A percentile compares a stretch with the other conserved stretches of the same genome.
These are phyloP conservation scores for Fusarium austroafricanum DNA, from an alignment of 2,329 filamentous ascomycete genomes.

Conservation along the genomic window DNA sequence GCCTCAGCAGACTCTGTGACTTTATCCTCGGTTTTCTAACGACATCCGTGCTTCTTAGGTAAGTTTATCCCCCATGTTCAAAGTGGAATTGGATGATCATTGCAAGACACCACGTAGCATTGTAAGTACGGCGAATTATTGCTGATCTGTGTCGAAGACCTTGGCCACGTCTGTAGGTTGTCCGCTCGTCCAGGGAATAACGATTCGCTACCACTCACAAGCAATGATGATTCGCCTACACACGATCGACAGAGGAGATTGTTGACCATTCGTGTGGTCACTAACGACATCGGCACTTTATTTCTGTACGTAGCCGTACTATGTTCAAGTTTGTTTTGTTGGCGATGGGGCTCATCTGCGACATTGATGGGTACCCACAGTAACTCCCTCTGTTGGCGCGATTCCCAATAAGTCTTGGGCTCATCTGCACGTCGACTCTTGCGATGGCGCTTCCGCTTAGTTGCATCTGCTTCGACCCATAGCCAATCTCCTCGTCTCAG, in stretches of 20 bases:
- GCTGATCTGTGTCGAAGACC: conserved; percentile 15
- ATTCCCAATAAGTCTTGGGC: conserved; percentile 33
- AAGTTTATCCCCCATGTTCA: conserved; percentile 26
- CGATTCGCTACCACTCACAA: conserved; percentile 13
- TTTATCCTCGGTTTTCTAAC: not conserved
- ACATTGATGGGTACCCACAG: not conserved
- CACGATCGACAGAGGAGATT: conserved; percentile 2
- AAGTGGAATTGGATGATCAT: conserved; percentile 30
- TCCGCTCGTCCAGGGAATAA: conserved; percentile 15
- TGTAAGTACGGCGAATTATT: not conserved
- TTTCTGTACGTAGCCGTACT: not conserved
- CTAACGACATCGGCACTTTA: conserved; percentile 21
- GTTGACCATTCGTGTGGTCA: conserved; percentile 10
- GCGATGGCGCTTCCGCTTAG: conserved; percentile 43
- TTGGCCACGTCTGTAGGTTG: conserved; percentile 14
- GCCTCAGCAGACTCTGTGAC: conserved; percentile 7
- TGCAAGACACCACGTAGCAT: conserved; percentile 20
- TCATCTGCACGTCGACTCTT: conserved; percentile 38
- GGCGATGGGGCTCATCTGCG: conserved; percentile 22
- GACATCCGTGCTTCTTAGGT: conserved; percentile 19
- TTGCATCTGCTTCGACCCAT: conserved; percentile 42
- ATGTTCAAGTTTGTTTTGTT: conserved; percentile 14
- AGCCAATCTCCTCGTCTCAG: conserved; percentile 45
- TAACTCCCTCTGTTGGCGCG: conserved; percentile 13
- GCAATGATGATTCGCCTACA: conserved; percentile 18